Percentiles rank a stretch among this genome's conserved stretches.
These are phyloP conservation scores for Mucor plumbeus DNA, from an alignment of 371 early-diverging fungal species.

Conservation along the genomic window DNA sequence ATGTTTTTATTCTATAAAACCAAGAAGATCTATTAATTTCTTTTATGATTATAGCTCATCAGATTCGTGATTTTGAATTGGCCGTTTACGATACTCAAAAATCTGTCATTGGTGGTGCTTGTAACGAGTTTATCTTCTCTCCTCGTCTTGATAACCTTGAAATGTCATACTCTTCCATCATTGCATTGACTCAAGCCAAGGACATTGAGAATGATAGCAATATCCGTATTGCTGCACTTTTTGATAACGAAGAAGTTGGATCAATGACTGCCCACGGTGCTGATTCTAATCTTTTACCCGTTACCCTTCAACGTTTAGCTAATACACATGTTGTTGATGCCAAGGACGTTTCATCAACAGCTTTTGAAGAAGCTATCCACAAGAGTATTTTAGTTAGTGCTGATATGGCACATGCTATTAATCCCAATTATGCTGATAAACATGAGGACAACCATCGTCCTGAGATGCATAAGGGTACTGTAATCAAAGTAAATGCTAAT, in stretches of 20 bases:
- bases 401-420: constrained; percentile 94
- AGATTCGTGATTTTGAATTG: constrained; percentile 94
- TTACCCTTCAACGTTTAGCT: constrained; percentile 69
- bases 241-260: constrained; percentile 99
- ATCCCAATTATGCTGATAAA: constrained; percentile 87
- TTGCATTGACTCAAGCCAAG: constrained; percentile 63
- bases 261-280: constrained; percentile 95
- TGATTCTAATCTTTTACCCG: constrained; percentile 85
- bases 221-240: constrained; percentile 88
- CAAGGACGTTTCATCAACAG: constrained; percentile 41
- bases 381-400: constrained; percentile 86
- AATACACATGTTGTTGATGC: constrained; percentile 41
- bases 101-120: constrained; percentile 85
- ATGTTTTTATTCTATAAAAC: constrained; percentile 18
- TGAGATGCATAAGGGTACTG: constrained; percentile 90
- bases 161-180: constrained; percentile 85
- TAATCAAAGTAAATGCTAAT: constrained; percentile 94
- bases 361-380: constrained; percentile 82
- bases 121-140: constrained; percentile 93
- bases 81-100: constrained; percentile 83
- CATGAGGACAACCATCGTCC: constrained; percentile 92
- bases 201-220: constrained; percentile 70
- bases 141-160: constrained; percentile 95
- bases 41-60: constrained; percentile 46
- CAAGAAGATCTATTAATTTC: not conserved